Conservation (phyloP, 2,329 filamentous ascomycete species). For the Cercospora canescens region DNA sequence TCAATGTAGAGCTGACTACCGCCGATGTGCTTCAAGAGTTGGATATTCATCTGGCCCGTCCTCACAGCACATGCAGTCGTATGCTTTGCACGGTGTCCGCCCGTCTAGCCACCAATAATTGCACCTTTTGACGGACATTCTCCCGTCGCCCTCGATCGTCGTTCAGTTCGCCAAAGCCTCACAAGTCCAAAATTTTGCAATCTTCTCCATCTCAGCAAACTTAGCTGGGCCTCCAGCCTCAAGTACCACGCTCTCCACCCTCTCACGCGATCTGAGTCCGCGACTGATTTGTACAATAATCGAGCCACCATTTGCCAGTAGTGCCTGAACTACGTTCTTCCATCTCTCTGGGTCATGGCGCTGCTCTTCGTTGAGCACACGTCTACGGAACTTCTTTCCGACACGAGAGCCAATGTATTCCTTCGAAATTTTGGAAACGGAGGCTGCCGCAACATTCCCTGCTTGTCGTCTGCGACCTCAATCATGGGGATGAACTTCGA, state of each 20-base stretch:
- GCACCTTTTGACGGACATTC: too few species aligned
- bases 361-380: background rate
- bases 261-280: too few species aligned
- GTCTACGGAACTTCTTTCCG: background rate
- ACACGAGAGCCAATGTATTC: background rate
- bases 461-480: background rate
- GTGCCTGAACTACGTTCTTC: background rate
- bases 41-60: too few species aligned
- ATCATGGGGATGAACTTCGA: background rate
- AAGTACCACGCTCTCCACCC: too few species aligned
- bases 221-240: too few species aligned
- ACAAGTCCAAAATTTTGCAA: background rate
- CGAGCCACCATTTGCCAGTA: background rate
- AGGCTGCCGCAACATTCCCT: background rate
- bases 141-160: too few species aligned
- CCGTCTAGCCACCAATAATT: background rate
- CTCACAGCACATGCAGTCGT: background rate
- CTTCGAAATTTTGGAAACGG: background rate
- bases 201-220: background rate
- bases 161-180: background rate
- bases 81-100: background rate
- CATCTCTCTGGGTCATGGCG: background rate
- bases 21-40: too few species aligned
- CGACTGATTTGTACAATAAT: too few species aligned
- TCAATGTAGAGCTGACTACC: too few species aligned